phyloP scores from a whole-genome alignment of 768 basidiomycete genomes.

The Boletus eberwhitei region DNA sequence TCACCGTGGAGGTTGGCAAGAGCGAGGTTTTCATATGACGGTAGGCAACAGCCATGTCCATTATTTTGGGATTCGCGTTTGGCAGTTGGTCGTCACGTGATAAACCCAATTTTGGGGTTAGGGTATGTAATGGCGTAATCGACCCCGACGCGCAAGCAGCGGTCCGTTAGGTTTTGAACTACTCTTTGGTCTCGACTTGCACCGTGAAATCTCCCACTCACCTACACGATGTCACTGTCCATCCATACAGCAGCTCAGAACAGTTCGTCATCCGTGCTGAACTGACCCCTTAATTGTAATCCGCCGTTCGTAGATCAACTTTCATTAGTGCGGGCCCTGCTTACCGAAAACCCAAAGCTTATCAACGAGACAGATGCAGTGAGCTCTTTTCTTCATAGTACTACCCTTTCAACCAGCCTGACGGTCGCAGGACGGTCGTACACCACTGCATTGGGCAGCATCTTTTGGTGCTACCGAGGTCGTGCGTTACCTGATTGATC shows the following conservation, averaged over 20 bases:
- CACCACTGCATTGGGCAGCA: constrained; percentile 85
- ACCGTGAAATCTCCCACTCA: background rate
- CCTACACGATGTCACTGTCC: constrained; percentile 38
- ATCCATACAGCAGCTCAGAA: constrained; percentile 71
- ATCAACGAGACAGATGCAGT: constrained; percentile 66
- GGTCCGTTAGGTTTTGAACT: background rate
- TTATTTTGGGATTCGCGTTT: no score
- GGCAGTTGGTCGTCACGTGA: no score
- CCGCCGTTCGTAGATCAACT: constrained; percentile 53
- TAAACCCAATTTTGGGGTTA: constrained; percentile 25
- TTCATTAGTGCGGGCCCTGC: constrained; percentile 62
- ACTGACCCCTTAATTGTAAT: background rate
- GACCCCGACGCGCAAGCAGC: constrained; percentile 8
- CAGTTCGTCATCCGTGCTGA: constrained; percentile 34
- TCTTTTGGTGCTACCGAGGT: constrained; percentile 70
- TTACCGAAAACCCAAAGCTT: constrained; percentile 58
- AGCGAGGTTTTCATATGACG: background rate
- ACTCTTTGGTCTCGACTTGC: background rate
- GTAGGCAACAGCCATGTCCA: no score
- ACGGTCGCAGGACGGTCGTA: constrained; percentile 62
- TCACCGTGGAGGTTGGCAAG: background rate
- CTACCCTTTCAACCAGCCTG: background rate
- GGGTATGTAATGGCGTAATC: constrained; percentile 8
- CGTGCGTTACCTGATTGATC: constrained; percentile 63
- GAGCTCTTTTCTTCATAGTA: constrained; percentile 7